phyloP scores from a whole-genome alignment of 495 filamentous ascomycete genomes.

The Penicillium subrubescens region DNA sequence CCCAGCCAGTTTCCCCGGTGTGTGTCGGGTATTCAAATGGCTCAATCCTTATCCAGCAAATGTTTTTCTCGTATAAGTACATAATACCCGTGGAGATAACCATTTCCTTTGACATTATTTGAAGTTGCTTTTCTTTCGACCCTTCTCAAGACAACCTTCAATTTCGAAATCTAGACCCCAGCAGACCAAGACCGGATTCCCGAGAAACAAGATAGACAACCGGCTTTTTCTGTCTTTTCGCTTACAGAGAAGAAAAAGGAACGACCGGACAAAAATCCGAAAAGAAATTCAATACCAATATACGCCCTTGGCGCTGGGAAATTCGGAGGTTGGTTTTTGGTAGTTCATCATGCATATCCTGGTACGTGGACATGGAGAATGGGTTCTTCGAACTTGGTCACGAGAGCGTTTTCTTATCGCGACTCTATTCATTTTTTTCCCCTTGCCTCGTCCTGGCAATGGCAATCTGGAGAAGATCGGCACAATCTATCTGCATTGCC shows the following conservation, averaged over 20 bases:
- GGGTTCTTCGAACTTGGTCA: neutral
- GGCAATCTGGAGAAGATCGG: neutral
- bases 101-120: neutral
- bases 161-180: neutral
- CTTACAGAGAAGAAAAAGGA: neutral
- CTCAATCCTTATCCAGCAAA: conserved; percentile 27
- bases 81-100: neutral
- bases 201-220: neutral
- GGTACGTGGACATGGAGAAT: conserved; percentile 31
- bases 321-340: neutral
- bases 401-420: conserved; percentile 8
- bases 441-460: conserved; percentile 3
- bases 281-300: conserved; percentile 3
- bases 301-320: conserved; percentile 17
- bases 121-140: neutral
- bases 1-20: conserved; percentile 21
- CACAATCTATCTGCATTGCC: neutral
- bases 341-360: conserved; percentile 48
- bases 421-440: conserved; percentile 15
- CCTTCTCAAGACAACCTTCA: neutral
- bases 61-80: conserved; percentile 19
- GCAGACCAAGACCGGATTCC: neutral
- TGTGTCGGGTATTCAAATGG: conserved; percentile 22
- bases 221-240: neutral
- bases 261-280: conserved; percentile 1